A percentile compares a stretch with the other conserved stretches of the same genome.
phyloP scores from a whole-genome alignment of 2,329 filamentous ascomycete genomes.

The Arthroderma uncinatum region DNA sequence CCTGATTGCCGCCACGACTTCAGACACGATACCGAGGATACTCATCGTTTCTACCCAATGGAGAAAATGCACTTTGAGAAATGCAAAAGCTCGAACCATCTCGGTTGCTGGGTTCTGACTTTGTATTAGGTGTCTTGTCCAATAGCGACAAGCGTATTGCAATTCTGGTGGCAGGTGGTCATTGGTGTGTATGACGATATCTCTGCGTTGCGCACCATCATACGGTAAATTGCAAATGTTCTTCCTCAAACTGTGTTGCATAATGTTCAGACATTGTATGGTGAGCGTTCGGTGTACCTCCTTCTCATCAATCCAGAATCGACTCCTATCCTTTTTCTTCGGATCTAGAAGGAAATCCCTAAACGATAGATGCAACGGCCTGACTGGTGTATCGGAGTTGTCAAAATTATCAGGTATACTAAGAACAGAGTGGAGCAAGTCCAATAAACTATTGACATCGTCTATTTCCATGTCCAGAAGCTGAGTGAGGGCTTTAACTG shows the following conservation, averaged over 20 bases:
- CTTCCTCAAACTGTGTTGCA: slow-evolving; percentile 5
- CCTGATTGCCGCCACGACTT: slow-evolving; percentile 9
- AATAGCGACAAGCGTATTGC: slow-evolving; percentile 19
- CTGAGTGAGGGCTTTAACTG: slow-evolving; percentile 8
- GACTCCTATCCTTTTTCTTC: not conserved
- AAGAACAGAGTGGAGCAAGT: slow-evolving; percentile 13
- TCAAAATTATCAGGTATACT: slow-evolving; percentile 6
- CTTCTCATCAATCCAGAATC: slow-evolving; percentile 23
- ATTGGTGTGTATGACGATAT: slow-evolving; percentile 1
- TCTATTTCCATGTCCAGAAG: slow-evolving; percentile 8
- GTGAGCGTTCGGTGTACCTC: slow-evolving; percentile 21
- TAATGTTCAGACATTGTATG: slow-evolving; percentile 18
- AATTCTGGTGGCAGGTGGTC: slow-evolving; percentile 12
- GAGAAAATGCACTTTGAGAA: slow-evolving; percentile 10
- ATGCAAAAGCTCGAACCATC: slow-evolving; percentile 3
- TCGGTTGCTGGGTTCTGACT: slow-evolving; percentile 2
- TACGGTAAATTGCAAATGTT: slow-evolving; percentile 10
- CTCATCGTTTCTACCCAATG: slow-evolving; percentile 17
- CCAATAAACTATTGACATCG: slow-evolving; percentile 8
- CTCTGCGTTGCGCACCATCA: not conserved
- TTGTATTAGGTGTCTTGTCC: slow-evolving; percentile 15
- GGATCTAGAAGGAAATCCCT: slow-evolving; percentile 21
- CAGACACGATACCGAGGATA: slow-evolving; percentile 19
- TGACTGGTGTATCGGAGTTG: slow-evolving; percentile 6
- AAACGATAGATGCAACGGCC: slow-evolving; percentile 20